Evolutionary conservation across 1,139 yeast species (phyloP).

Genomic region (Wickerhamomyces sp.): DNA sequence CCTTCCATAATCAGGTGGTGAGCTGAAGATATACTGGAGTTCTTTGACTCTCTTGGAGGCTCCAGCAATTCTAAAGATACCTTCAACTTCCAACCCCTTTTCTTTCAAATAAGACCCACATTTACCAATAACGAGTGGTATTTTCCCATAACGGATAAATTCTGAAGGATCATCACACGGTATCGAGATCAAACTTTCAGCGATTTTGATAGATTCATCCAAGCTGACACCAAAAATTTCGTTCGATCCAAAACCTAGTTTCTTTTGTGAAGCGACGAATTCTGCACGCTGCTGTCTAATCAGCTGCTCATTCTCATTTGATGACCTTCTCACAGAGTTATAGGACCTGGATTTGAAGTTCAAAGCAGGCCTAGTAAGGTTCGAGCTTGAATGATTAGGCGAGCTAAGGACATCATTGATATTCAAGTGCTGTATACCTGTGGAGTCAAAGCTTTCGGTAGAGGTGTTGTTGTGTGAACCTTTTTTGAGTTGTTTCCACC

Average conservation of each 20-base stretch:
- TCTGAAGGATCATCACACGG: slow-evolving; percentile 48
- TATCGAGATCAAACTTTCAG: slow-evolving; percentile 70
- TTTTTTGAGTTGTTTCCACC: slow-evolving; percentile 24
- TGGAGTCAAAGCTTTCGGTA: slow-evolving; percentile 15
- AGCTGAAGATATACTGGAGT: slow-evolving; percentile 73
- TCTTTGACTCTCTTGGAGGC: slow-evolving; percentile 85
- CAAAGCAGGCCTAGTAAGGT: slow-evolving; percentile 35
- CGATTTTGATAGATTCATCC: slow-evolving; percentile 62
- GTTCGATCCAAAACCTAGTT: slow-evolving; percentile 29
- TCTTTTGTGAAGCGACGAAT: slow-evolving; percentile 32
- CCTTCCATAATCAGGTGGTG: slow-evolving; percentile 87
- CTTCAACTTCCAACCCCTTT: slow-evolving; percentile 74
- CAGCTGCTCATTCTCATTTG: slow-evolving; percentile 18
- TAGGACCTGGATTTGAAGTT: slow-evolving; percentile 47
- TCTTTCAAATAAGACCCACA: slow-evolving; percentile 85
- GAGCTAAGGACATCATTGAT: slow-evolving; percentile 12
- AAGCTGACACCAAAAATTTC: slow-evolving; percentile 83
- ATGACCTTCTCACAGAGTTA: slow-evolving; percentile 40
- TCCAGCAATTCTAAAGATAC: slow-evolving; percentile 92
- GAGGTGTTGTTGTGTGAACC: slow-evolving; percentile 18
- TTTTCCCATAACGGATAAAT: slow-evolving; percentile 65
- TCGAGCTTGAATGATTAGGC: slow-evolving; percentile 9
- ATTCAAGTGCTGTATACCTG: slow-evolving; percentile 3
- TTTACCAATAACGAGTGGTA: slow-evolving; percentile 90
- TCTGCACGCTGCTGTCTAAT: slow-evolving; percentile 54